These are phyloP conservation scores for Hemileccinum rubropunctum DNA, from an alignment of 768 basidiomycete genomes.

Conservation along the genomic window DNA sequence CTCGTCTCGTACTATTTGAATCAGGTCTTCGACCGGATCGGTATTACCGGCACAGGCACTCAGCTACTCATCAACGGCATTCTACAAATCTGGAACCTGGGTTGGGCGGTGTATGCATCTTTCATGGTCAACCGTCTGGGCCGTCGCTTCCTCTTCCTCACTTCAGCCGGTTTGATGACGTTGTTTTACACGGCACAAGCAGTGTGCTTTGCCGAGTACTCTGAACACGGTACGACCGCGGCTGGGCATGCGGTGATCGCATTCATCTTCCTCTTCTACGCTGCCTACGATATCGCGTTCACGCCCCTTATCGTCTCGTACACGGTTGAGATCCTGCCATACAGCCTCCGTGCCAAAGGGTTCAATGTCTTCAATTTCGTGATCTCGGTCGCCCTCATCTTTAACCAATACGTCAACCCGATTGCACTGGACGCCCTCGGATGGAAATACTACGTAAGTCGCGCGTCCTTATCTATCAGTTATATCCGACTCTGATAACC, in stretches of 20 bases:
- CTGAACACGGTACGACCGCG: conserved; percentile 34
- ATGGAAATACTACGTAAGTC: conserved; percentile 75
- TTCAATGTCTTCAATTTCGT: conserved; percentile 79
- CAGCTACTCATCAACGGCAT: conserved; percentile 85
- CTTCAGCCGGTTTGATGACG: conserved; percentile 56
- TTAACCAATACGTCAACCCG: conserved; percentile 89
- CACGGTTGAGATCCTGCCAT: conserved; percentile 87
- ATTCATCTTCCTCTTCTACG: conserved; percentile 83
- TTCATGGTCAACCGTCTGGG: conserved; percentile 64
- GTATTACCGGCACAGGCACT: conserved; percentile 56
- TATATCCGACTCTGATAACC: too few relatives aligned
- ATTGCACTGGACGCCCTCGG: conserved; percentile 59
- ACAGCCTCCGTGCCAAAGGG: conserved; percentile 79
- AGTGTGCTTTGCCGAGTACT: conserved; percentile 58
- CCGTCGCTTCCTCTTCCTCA: conserved; percentile 68
- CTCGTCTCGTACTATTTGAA: conserved; percentile 82
- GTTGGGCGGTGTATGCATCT: conserved; percentile 56
- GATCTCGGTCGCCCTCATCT: conserved; percentile 77
- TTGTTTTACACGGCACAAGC: conserved; percentile 70
- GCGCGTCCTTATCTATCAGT: not conserved
- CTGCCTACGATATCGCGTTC: conserved; percentile 78
- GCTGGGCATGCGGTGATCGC: conserved; percentile 75
- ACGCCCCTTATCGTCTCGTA: conserved; percentile 85
- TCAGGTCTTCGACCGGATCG: conserved; percentile 66
- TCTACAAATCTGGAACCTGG: conserved; percentile 79